Percentiles rank a stretch among this genome's conserved stretches.
phyloP scores from a whole-genome alignment of 805 yeast species.

The Myxozyma vanderwaltii region DNA sequence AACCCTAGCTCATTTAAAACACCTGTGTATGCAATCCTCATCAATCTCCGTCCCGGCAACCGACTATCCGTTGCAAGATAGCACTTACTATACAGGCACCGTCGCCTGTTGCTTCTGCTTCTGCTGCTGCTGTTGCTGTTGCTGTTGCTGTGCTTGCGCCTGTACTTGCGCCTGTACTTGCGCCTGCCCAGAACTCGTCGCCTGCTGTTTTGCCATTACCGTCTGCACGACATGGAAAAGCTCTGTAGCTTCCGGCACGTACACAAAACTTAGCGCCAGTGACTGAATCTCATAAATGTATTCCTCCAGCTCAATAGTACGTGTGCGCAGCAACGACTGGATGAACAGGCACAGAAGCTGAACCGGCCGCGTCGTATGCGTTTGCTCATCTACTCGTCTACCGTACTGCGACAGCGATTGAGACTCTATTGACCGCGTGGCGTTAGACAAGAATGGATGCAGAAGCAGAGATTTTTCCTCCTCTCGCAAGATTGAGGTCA shows the following conservation, averaged over 20 bases:
- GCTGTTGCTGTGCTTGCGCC: neutral
- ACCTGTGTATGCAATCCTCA: too few species aligned
- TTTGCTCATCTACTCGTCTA: neutral
- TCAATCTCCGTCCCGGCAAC: too few species aligned
- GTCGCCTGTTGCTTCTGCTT: neutral
- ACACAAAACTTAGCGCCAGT: constrained; percentile 23
- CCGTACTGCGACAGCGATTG: neutral
- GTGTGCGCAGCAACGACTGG: constrained; percentile 25
- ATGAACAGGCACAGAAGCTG: constrained; percentile 29
- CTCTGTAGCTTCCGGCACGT: constrained; percentile 28
- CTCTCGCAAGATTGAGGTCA: constrained; percentile 9
- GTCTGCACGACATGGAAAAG: constrained; percentile 23
- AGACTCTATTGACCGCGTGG: constrained; percentile 21
- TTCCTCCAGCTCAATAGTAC: constrained; percentile 21
- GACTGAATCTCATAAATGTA: constrained; percentile 29
- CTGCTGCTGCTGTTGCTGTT: neutral
- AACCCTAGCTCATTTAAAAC: too few species aligned
- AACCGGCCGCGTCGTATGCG: constrained; percentile 20
- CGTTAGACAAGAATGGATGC: constrained; percentile 26
- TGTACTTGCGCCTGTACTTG: neutral
- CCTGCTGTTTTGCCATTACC: constrained; percentile 11
- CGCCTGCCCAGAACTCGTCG: constrained; percentile 1
- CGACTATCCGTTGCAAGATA: too few species aligned
- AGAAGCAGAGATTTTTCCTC: constrained; percentile 26
- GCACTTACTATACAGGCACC: neutral